Base-by-base conservation (phyloP, 768 basidiomycete species). In the Boletus coccyginus region DNA sequence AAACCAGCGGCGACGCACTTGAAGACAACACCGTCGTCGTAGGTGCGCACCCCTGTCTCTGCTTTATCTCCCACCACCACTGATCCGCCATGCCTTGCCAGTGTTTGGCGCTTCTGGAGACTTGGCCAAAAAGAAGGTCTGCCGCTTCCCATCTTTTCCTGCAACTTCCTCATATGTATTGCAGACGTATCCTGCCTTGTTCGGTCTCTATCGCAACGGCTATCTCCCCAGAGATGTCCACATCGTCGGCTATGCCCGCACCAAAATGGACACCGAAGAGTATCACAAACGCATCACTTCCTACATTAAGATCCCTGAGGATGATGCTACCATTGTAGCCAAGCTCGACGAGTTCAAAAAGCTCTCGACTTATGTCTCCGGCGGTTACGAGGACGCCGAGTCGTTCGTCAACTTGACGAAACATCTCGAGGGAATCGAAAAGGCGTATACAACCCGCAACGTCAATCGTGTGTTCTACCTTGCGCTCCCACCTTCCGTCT, bases 31-130 rank as follows among this genome's bases (percentile, higher is more conserved):
- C 93, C 19, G 71, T 92, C 77, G 86, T 97, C 76, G 76, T 96
- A 66, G 93, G 93, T 90, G 61, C 65, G 86, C 31, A 32, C 61
- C 64, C 56, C 62, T 63, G 66, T 61, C 56, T 50, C 41, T 3
- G 21, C 35, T 51, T 53, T 58, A 44, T 50, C 56, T 13, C 27
- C 12, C 19, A 32, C 52, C 39, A 46, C 46, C 46, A 43, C 50
- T 64, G 55, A 65, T 60, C 55, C 50, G 35, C 39, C 38, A 46
- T 38, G 8, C 38, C 50, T 39, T 52, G 11, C 48, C 68, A 94
- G 95, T 98, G 52, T 84, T 95, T 58, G 96, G 96, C 54, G 96
- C 96, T 4, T 95, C 93, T 53, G 96, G 96, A 40, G 96, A 99
- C 79, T 81, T 99, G 45, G 96, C 96, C 60, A 96, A 97, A 88